A percentile compares a stretch with the other conserved stretches of the same genome.
Conservation (phyloP, 2,329 filamentous ascomycete genomes). For the Aspergillus brasiliensis region DNA sequence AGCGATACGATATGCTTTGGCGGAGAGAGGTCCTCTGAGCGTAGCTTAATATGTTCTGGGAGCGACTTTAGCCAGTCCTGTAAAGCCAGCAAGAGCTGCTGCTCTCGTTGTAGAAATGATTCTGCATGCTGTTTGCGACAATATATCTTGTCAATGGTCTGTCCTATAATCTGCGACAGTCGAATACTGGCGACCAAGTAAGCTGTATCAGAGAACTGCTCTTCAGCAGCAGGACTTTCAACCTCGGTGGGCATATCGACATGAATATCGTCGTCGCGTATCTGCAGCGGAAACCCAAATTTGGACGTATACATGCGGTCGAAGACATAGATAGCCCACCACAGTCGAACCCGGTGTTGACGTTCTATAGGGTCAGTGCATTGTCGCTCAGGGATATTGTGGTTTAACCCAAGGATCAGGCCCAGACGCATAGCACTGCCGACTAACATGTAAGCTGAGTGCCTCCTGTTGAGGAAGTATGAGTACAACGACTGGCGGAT, state of each 20-base stretch:
- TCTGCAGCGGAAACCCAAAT: slow-evolving; percentile 48
- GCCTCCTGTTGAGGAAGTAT: slow-evolving; percentile 30
- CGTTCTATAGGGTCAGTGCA: slow-evolving; percentile 35
- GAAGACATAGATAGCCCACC: slow-evolving; percentile 37
- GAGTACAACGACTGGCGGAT: slow-evolving; percentile 23
- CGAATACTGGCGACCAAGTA: slow-evolving; percentile 34
- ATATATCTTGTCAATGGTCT: slow-evolving; percentile 30
- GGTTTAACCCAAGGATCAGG: slow-evolving; percentile 45
- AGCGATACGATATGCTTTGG: slow-evolving; percentile 30
- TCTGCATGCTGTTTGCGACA: slow-evolving; percentile 26
- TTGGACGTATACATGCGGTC: slow-evolving; percentile 50
- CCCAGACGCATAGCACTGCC: slow-evolving; percentile 42
- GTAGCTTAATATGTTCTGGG: slow-evolving; percentile 30
- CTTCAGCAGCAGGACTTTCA: slow-evolving; percentile 19
- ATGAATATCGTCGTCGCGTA: slow-evolving; percentile 49
- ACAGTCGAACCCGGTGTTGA: slow-evolving; percentile 32
- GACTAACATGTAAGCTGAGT: slow-evolving; percentile 32
- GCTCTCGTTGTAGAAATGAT: slow-evolving; percentile 36
- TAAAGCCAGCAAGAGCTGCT: slow-evolving; percentile 34
- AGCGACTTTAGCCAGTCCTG: slow-evolving; percentile 35
- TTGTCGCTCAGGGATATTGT: slow-evolving; percentile 32
- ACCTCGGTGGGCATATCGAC: slow-evolving; percentile 31
- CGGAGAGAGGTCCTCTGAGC: slow-evolving; percentile 13
- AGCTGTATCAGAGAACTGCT: slow-evolving; percentile 35
- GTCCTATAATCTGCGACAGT: slow-evolving; percentile 31